Percentiles rank a stretch among this genome's conserved stretches.
These are phyloP conservation scores for Blastomyces emzantsi DNA, from an alignment of 2,329 filamentous ascomycete species.

Conservation along the genomic window DNA sequence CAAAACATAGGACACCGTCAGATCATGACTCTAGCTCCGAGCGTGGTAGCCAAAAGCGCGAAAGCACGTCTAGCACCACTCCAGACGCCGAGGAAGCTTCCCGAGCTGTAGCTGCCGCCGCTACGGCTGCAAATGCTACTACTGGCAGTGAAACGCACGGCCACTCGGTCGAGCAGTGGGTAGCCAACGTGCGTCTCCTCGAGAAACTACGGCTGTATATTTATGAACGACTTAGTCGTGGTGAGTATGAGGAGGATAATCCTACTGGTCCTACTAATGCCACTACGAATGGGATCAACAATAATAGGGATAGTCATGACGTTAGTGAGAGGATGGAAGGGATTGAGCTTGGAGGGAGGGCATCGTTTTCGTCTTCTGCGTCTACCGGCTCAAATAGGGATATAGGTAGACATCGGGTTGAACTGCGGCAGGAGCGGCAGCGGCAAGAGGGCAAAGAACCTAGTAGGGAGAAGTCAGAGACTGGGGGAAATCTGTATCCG, in stretches of 20 bases:
- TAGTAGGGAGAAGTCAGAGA: slow-evolving; percentile 15
- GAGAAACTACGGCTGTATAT: slow-evolving; percentile 52
- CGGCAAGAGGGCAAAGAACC: background rate
- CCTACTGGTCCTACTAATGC: slow-evolving; percentile 11
- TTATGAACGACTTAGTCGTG: slow-evolving; percentile 45
- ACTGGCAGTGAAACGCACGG: background rate
- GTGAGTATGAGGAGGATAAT: slow-evolving; percentile 37
- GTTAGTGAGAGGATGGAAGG: slow-evolving; percentile 9
- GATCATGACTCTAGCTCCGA: slow-evolving; percentile 6
- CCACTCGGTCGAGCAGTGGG: slow-evolving; percentile 46
- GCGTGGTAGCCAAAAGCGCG: background rate
- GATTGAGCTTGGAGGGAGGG: slow-evolving; percentile 1
- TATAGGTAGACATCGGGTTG: background rate
- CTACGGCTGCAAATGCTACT: background rate
- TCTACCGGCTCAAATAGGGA: background rate
- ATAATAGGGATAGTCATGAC: background rate
- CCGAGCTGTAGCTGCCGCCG: slow-evolving; percentile 15
- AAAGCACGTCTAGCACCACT: slow-evolving; percentile 14
- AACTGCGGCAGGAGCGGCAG: slow-evolving; percentile 15
- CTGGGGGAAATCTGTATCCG: slow-evolving; percentile 19
- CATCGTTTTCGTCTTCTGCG: background rate
- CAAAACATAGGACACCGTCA: slow-evolving; percentile 5
- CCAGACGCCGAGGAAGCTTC: slow-evolving; percentile 27
- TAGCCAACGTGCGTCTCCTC: slow-evolving; percentile 56
- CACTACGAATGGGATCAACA: slow-evolving; percentile 16